phyloP scores from a whole-genome alignment of 2,329 filamentous ascomycete genomes.

The Phaeophleospora eucalypticola region DNA sequence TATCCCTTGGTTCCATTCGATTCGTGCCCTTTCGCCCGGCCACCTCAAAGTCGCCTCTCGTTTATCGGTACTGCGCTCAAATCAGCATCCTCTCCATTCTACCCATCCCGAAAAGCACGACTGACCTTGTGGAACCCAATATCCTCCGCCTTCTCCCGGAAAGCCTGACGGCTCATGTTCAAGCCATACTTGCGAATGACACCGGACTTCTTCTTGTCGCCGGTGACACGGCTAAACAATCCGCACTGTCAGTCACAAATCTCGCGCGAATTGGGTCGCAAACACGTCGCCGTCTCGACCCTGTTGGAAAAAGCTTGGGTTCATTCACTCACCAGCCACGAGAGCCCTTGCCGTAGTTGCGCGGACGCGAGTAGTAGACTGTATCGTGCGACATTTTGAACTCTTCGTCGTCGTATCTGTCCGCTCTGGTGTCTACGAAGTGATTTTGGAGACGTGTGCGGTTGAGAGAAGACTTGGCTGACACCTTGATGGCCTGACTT shows the following conservation, averaged over 20 bases:
- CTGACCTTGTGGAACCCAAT: conserved; percentile 29
- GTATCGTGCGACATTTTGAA: conserved; percentile 25
- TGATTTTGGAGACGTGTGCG: too few species aligned
- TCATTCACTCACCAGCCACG: conserved; percentile 23
- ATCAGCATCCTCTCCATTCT: too few species aligned
- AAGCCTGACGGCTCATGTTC: conserved; percentile 28
- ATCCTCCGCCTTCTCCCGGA: conserved; percentile 27
- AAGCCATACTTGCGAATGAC: conserved; percentile 28
- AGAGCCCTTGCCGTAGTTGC: conserved; percentile 26
- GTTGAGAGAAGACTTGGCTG: neutral
- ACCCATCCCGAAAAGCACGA: too few species aligned
- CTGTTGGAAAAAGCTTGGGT: too few species aligned
- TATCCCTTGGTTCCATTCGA: too few species aligned
- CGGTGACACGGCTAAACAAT: conserved; percentile 22
- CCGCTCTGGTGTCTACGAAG: neutral
- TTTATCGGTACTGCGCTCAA: conserved; percentile 2
- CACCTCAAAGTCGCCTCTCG: too few species aligned
- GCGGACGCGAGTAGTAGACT: conserved; percentile 28
- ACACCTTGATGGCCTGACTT: neutral
- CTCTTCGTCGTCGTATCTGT: neutral
- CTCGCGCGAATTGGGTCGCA: too few species aligned
- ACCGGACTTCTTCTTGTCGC: conserved; percentile 27
- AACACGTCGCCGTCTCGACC: too few species aligned
- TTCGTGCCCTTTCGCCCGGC: too few species aligned
- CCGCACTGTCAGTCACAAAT: too few species aligned